phyloP scores from a whole-genome alignment of 129 eudicot species.

The Helianthus tuberosus region DNA sequence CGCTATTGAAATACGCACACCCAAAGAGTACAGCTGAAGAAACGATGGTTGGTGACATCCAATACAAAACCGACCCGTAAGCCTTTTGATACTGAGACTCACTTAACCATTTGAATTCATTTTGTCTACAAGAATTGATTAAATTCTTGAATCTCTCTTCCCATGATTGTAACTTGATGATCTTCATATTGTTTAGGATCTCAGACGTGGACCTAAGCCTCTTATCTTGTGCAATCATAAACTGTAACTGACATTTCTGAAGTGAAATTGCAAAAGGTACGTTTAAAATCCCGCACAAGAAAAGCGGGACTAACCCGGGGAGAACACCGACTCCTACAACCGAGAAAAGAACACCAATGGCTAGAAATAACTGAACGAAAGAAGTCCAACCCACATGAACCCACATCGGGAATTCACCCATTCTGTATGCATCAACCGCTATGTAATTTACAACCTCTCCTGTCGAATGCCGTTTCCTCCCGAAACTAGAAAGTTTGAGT shows the following conservation, averaged over 20 bases:
- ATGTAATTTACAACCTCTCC: conserved; percentile 80
- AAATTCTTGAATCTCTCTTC: conserved; percentile 59
- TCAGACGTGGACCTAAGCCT: conserved; percentile 72
- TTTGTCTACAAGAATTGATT: conserved; percentile 47
- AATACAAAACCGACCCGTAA: conserved; percentile 45
- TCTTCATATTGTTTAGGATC: conserved; percentile 76
- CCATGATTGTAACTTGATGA: conserved; percentile 87
- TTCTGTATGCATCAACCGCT: conserved; percentile 80
- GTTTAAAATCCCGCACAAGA: conserved; percentile 62
- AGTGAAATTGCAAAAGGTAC: conserved; percentile 64
- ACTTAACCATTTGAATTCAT: conserved; percentile 56
- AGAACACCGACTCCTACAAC: conserved; percentile 64
- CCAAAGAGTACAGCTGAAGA: conserved; percentile 59
- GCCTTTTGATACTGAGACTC: conserved; percentile 43
- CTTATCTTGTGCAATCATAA: conserved; percentile 67
- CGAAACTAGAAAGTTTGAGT: conserved; percentile 66
- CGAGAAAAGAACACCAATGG: conserved; percentile 46
- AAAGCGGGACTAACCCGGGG: conserved; percentile 64
- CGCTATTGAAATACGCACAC: conserved; percentile 46
- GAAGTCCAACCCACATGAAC: conserved; percentile 56
- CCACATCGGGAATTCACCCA: conserved; percentile 82
- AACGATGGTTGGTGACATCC: conserved; percentile 70
- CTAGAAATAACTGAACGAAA: conserved; percentile 48
- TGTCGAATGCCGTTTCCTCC: conserved; percentile 63
- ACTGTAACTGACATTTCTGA: conserved; percentile 56